A percentile compares a stretch with the other conserved stretches of the same genome.
phyloP scores from a whole-genome alignment of 2,329 filamentous ascomycete genomes.

The Microcyclosporella mali region DNA sequence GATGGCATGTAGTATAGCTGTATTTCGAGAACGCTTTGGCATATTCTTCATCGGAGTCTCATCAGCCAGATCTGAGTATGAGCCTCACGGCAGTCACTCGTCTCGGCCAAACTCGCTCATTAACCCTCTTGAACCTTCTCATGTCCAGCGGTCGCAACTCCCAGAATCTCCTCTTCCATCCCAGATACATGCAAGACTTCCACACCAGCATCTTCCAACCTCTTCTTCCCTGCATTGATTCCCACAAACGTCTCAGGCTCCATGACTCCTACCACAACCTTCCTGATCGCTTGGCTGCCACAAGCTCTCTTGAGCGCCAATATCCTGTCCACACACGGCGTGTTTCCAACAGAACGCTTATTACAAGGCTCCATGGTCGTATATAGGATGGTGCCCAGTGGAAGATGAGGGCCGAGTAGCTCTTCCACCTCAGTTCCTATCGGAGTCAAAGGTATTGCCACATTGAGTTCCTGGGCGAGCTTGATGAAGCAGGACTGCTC shows the following conservation, averaged over 20 bases:
- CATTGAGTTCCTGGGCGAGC: slow-evolving; percentile 38
- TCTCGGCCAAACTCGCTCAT: too few relatives aligned
- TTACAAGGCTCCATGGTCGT: slow-evolving; percentile 90
- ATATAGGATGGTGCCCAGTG: slow-evolving; percentile 61
- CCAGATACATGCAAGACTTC: slow-evolving; percentile 66
- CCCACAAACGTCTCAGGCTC: slow-evolving; percentile 89
- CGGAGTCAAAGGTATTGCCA: background rate
- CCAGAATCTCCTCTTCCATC: slow-evolving; percentile 72
- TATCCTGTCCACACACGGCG: slow-evolving; percentile 74
- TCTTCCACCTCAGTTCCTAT: slow-evolving; percentile 43
- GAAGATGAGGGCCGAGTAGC: slow-evolving; percentile 47
- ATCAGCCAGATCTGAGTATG: too few relatives aligned
- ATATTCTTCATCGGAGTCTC: too few relatives aligned
- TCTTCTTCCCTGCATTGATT: slow-evolving; percentile 66
- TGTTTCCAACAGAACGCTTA: slow-evolving; percentile 65
- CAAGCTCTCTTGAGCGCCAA: slow-evolving; percentile 42
- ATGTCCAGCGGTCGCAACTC: slow-evolving; percentile 79
- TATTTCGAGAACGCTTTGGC: too few relatives aligned
- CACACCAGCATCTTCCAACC: slow-evolving; percentile 66
- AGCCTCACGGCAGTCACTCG: too few relatives aligned
- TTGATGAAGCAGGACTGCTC: slow-evolving; percentile 90
- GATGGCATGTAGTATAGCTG: too few relatives aligned
- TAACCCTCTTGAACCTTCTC: slow-evolving; percentile 2
- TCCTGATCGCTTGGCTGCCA: slow-evolving; percentile 57
- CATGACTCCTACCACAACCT: slow-evolving; percentile 78